Conservation (phyloP, 176 grass and related monocot genomes). For the Zizania latifolia region DNA sequence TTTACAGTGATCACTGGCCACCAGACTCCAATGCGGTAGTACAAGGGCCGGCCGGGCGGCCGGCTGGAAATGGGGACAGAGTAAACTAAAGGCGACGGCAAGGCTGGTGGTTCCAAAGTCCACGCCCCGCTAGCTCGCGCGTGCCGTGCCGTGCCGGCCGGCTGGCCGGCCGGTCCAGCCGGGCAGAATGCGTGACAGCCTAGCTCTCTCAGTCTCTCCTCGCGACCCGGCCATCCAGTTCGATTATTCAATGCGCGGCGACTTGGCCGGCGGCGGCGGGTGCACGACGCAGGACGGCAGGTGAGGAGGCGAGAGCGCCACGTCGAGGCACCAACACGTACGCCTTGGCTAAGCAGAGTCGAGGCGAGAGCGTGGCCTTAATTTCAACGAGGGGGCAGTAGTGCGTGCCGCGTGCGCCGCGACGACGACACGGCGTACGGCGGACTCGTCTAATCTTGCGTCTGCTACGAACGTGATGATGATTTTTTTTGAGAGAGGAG, state of each 20-base stretch:
- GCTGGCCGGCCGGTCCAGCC: slow-evolving; percentile 8
- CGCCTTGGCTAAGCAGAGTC: neutral
- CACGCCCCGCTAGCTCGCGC: neutral
- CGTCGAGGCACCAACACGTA: neutral
- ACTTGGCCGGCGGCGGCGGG: neutral
- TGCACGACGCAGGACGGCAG: neutral
- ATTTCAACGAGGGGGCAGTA: neutral
- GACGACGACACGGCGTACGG: neutral
- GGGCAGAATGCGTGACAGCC: slow-evolving; percentile 18
- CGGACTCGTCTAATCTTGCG: no score
- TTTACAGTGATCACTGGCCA: neutral
- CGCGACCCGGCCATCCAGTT: neutral
- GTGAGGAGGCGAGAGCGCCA: neutral
- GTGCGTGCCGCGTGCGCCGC: neutral
- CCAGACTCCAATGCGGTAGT: neutral
- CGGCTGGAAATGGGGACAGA: neutral
- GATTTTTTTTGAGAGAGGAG: no score
- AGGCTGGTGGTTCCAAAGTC: slow-evolving; percentile 27
- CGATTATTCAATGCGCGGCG: neutral
- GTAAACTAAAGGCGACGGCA: slow-evolving; percentile 1
- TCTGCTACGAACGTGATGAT: no score
- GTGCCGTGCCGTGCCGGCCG: neutral
- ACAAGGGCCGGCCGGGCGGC: neutral
- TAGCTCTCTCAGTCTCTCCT: no score
- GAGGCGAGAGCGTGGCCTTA: neutral